Conservation (phyloP, 768 basidiomycete species). For the Lentinula aciculospora region DNA sequence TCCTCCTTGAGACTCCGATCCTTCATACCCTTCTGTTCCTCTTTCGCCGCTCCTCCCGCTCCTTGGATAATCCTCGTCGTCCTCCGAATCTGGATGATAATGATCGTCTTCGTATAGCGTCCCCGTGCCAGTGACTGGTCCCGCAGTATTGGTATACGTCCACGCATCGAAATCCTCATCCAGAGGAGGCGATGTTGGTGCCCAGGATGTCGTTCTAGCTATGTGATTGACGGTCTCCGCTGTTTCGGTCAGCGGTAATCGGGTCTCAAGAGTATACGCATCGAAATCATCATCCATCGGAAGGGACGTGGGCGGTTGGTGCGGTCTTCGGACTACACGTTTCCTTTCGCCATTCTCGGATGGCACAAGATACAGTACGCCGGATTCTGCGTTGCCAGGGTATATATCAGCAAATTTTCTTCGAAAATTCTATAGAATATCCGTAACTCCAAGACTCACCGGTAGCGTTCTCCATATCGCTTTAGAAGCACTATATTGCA, state of each 20-base stretch:
- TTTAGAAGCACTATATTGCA: no score
- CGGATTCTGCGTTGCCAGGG: slow-evolving; percentile 21
- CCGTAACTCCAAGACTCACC: neutral
- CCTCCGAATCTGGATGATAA: neutral
- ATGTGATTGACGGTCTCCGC: neutral
- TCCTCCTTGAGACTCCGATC: neutral
- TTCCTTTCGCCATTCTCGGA: slow-evolving; percentile 30
- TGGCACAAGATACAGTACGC: slow-evolving; percentile 34
- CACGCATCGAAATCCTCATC: slow-evolving; percentile 35
- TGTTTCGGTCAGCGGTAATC: neutral
- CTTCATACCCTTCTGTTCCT: neutral
- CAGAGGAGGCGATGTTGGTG: slow-evolving; percentile 23
- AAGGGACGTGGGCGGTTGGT: slow-evolving; percentile 31
- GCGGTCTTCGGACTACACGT: slow-evolving; percentile 29
- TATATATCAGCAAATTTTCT: neutral
- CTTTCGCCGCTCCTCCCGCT: neutral
- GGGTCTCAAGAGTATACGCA: slow-evolving; percentile 24
- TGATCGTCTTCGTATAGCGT: slow-evolving; percentile 3
- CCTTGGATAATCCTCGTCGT: neutral
- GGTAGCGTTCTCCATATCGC: neutral
- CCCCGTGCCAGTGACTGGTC: neutral
- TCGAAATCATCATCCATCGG: slow-evolving; percentile 37
- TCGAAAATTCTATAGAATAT: neutral
- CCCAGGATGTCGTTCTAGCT: slow-evolving; percentile 7
- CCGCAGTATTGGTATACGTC: slow-evolving; percentile 16